Conservation (phyloP, 345 rosid genomes). For the Populus ilicifolia region DNA sequence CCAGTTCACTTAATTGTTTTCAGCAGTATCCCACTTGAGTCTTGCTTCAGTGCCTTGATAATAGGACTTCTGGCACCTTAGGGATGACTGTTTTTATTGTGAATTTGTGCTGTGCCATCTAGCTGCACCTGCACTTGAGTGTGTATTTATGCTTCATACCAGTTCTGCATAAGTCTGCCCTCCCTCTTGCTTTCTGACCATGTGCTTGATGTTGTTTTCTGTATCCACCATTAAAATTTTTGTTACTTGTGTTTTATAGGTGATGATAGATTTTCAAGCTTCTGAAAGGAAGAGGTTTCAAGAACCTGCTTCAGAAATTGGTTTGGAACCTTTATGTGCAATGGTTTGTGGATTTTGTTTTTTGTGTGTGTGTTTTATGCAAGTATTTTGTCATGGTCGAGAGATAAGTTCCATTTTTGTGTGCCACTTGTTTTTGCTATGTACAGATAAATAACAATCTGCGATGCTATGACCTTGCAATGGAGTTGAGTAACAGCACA, state of each 20-base stretch:
- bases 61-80: conserved; percentile 2
- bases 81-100: background rate
- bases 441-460: conserved; percentile 89
- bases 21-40: background rate
- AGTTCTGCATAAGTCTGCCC: background rate
- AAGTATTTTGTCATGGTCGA: background rate
- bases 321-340: conserved; percentile 93
- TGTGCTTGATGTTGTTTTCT: background rate
- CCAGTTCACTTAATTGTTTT: background rate
- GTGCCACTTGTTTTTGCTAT: conserved; percentile 5
- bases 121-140: background rate
- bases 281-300: conserved; percentile 83
- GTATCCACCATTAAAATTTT: background rate
- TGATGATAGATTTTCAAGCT: conserved; percentile 98
- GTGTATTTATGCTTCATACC: conserved; percentile 6
- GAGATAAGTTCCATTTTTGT: background rate
- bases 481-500: conserved; percentile 87
- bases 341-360: conserved; percentile 55
- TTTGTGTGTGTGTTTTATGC: background rate
- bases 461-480: conserved; percentile 97
- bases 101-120: background rate
- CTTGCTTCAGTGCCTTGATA: background rate
- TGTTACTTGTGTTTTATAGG: conserved; percentile 36
- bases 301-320: conserved; percentile 92
- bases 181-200: background rate